Evolutionary conservation across 2,329 filamentous ascomycete genomes (phyloP).

Genomic region (Hypoxylon rubiginosum): DNA sequence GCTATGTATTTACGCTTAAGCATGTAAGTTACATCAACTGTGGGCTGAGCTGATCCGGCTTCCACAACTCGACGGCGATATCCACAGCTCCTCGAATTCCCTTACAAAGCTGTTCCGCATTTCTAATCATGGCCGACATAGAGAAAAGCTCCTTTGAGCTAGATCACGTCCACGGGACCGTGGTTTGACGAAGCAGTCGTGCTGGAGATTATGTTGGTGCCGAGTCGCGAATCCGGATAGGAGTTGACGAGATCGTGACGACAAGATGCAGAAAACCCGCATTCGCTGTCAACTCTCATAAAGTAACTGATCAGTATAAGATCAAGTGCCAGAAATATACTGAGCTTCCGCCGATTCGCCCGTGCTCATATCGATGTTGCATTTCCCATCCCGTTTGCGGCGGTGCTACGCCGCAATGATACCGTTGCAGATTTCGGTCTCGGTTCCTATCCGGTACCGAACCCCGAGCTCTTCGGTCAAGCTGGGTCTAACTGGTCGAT

Average conservation of each 20-base stretch:
- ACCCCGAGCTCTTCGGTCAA: not conserved
- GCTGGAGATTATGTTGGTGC: not conserved
- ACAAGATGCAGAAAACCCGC: too few relatives aligned
- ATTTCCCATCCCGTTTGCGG: not conserved
- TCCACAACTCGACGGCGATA: not conserved
- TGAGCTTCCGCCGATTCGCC: too few relatives aligned
- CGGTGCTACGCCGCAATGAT: not conserved
- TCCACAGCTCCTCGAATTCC: too few relatives aligned
- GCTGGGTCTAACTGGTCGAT: not conserved
- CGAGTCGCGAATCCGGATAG: not conserved
- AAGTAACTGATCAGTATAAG: too few relatives aligned
- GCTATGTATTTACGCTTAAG: too few relatives aligned
- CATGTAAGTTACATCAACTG: too few relatives aligned
- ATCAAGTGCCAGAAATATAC: too few relatives aligned
- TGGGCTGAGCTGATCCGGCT: too few relatives aligned
- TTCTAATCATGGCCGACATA: too few relatives aligned
- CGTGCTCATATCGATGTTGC: not conserved
- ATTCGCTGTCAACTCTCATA: too few relatives aligned
- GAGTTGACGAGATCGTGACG: too few relatives aligned
- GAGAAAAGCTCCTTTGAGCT: not conserved
- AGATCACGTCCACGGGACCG: not conserved
- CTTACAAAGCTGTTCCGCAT: too few relatives aligned
- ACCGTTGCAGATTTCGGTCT: not conserved
- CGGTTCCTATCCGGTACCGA: not conserved
- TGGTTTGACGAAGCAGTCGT: not conserved